These are phyloP conservation scores for Coemansia sp. DNA, from an alignment of 192 early-diverging fungal species.

Conservation along the genomic window DNA sequence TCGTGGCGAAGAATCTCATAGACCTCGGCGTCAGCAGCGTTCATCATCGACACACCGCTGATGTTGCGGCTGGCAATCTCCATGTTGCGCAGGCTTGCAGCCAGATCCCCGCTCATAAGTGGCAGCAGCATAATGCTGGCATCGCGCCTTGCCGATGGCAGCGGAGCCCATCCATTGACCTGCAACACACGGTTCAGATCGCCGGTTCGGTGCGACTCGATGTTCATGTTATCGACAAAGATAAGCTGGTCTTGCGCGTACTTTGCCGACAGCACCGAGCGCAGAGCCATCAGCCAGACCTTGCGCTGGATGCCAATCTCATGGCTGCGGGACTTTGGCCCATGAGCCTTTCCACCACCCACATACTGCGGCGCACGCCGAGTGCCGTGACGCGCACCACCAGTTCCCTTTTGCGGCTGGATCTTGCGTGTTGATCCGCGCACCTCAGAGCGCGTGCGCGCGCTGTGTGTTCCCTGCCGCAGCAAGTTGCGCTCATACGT, in stretches of 20 bases:
- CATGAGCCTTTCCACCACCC: constrained; percentile 85
- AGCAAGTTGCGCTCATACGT: constrained; percentile 80
- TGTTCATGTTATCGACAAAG: constrained; percentile 69
- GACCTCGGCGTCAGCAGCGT: constrained; percentile 64
- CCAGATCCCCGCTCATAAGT: constrained; percentile 35
- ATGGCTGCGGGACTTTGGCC: constrained; percentile 85
- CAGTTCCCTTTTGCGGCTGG: constrained; percentile 90
- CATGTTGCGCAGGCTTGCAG: constrained; percentile 48
- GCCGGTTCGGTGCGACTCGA: constrained; percentile 58
- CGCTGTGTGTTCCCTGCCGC: constrained; percentile 80
- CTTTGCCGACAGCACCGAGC: constrained; percentile 83
- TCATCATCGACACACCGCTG: constrained; percentile 57
- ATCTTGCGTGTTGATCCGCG: constrained; percentile 78
- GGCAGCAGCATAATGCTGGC: constrained; percentile 39
- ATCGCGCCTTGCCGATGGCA: constrained; percentile 14
- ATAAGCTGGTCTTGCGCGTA: constrained; percentile 85
- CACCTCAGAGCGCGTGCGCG: constrained; percentile 79
- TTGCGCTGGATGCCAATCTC: constrained; percentile 80
- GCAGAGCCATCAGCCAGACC: constrained; percentile 80
- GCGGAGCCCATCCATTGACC: constrained; percentile 41
- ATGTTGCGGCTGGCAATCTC: constrained; percentile 63
- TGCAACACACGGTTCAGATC: constrained; percentile 53
- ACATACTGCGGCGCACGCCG: constrained; percentile 80
- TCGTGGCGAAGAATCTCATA: constrained; percentile 66
- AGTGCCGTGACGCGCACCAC: constrained; percentile 84